phyloP scores from a whole-genome alignment of 1,284 basidiomycete genomes.

The Pseudozyma sp. region DNA sequence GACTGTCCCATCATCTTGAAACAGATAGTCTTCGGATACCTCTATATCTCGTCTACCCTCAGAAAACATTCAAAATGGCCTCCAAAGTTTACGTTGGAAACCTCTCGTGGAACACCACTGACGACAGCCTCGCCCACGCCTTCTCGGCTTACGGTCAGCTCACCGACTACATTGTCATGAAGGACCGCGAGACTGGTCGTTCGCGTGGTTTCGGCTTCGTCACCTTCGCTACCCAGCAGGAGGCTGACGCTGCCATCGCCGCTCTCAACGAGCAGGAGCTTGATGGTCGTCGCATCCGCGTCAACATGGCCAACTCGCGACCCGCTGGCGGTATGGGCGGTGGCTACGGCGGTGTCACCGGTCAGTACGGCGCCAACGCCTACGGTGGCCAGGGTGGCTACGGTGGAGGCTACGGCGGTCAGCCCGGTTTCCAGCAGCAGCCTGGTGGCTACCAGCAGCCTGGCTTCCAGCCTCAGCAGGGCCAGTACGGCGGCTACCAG shows the following conservation, averaged over 20 bases:
- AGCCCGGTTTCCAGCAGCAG: conserved; percentile 54
- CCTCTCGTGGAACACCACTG: conserved; percentile 69
- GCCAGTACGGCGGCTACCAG: conserved; percentile 46
- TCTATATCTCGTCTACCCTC: conserved; percentile 27
- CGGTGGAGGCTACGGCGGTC: conserved; percentile 44
- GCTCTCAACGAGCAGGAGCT: conserved; percentile 90
- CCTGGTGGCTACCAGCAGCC: conserved; percentile 23
- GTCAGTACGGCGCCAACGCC: conserved; percentile 66
- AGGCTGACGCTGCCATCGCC: conserved; percentile 84
- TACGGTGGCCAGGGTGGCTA: conserved; percentile 56
- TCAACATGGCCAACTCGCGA: conserved; percentile 93
- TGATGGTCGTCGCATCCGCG: conserved; percentile 87
- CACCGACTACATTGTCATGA: conserved; percentile 79
- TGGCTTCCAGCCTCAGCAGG: conserved; percentile 45
- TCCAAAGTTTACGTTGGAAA: conserved; percentile 69
- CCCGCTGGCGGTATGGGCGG: conserved; percentile 69
- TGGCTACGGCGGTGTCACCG: conserved; percentile 63
- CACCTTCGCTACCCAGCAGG: conserved; percentile 70
- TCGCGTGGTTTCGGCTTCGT: conserved; percentile 94
- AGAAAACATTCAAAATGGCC: conserved; percentile 58
- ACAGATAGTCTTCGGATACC: conserved; percentile 49
- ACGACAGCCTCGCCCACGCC: conserved; percentile 67
- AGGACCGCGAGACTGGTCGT: conserved; percentile 94
- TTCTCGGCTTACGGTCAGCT: conserved; percentile 67
- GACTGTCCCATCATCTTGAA: background rate